Evolutionary conservation across 257 asterid species (phyloP), one percentile per base, ranked within the genome.

Genomic region (Sherardia arvensis): DNA sequence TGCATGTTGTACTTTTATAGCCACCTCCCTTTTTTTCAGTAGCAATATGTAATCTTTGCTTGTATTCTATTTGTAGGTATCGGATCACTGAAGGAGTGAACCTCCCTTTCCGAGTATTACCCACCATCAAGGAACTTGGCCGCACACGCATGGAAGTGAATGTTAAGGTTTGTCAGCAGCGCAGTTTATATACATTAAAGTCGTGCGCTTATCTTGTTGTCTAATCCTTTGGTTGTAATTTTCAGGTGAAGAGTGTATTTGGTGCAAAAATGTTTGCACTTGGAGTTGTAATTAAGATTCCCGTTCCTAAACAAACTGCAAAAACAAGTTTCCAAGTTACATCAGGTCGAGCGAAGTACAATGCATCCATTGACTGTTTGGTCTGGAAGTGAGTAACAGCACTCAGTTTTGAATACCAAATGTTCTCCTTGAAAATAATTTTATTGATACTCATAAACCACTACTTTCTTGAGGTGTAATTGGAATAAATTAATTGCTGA

Each of bases 231-330:
- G 25, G 66, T 45, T 68, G 30, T 69, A 38, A 66, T 78, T 59
- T 74, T 74, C 81, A 93, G 99, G 99, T 93, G 59, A 93, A 93
- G 85, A 93, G 99, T 81, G 97, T 93, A 65, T 93, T 90, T 63
- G 97, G 99, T 64, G 96, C 99, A 59, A 90, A 93, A 84, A 93
- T 93, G 99, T 93, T 93, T 80, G 97, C 99, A 27, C 96, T 90
- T 59, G 99, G 99, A 48, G 99, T 93, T 69, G 99, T 93, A 25
- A 69, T 93, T 62, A 90, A 93, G 85, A 83, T 93, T 75, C 99
- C 99, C n/a, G 99, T 93, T 38, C 99, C 99, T 71, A 93, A 90
- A 71, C 99, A 93, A 79, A 93, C 99, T 28, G 99, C 99, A 67
- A 93, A 93, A 77, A 82, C 99, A 74, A 85, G 85, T 80, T 93